A percentile compares a stretch with the other conserved stretches of the same genome.
These are phyloP conservation scores for Nemania bipapillata DNA, from an alignment of 2,329 filamentous ascomycete genomes.

Conservation along the genomic window DNA sequence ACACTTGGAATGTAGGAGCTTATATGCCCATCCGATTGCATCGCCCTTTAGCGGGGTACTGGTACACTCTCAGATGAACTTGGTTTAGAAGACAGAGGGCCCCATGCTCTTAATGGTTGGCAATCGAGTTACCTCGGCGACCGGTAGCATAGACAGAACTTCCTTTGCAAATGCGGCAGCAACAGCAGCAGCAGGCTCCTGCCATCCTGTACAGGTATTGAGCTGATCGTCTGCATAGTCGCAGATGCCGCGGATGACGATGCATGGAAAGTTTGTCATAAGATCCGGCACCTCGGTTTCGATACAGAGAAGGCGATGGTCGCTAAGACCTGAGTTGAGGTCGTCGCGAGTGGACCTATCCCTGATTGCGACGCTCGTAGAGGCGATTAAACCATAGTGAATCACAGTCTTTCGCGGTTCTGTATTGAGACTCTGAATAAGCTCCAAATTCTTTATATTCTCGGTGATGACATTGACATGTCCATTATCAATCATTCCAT, in stretches of 20 bases:
- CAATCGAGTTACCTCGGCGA: not conserved
- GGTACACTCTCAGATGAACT: not conserved
- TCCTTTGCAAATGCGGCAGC: not conserved
- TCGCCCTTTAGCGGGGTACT: too few relatives aligned
- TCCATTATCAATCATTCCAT: not conserved
- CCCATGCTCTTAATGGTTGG: not conserved
- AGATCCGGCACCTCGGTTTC: not conserved
- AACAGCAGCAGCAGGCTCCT: not conserved
- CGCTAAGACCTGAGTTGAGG: not conserved
- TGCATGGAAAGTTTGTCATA: not conserved
- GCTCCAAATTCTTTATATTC: too few relatives aligned
- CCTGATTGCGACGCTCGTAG: not conserved
- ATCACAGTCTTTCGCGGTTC: not conserved
- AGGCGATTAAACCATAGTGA: not conserved
- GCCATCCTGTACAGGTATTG: not conserved
- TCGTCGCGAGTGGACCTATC: not conserved
- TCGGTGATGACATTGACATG: not conserved
- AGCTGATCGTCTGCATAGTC: not conserved
- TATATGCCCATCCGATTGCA: too few relatives aligned
- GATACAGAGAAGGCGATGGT: not conserved
- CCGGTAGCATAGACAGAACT: not conserved
- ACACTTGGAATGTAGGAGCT: too few relatives aligned
- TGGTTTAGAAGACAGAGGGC: not conserved
- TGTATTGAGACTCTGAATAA: too few relatives aligned
- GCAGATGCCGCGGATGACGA: not conserved